Evolutionary conservation across 2,329 filamentous ascomycete genomes (phyloP), one percentile per base, ranked within the genome.

Genomic region (Diaporthe velutina): DNA sequence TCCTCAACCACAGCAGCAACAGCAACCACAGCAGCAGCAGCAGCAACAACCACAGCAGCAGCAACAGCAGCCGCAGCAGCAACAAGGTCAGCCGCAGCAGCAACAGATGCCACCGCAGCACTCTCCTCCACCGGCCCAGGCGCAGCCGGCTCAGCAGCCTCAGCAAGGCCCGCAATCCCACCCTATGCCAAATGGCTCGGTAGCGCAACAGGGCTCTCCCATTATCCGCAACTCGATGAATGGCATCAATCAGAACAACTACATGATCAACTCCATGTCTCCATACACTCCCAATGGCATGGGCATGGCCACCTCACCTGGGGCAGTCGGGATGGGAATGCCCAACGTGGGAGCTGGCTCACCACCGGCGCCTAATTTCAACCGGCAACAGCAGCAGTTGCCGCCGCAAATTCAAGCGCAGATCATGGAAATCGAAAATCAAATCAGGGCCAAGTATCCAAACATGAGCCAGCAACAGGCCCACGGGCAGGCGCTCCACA

Each of bases 241-340:
- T 66, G 83, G 85, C 48, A 80, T 90, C 61, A 87, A 85, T 75
- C 88, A 90, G 78, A 89, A 89, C 78, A 87, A 81, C 71, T 90
- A 88, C 75, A 81, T 90, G 74, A 87, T 86, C 50, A 90, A 87
- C 76, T 85, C 87, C 3, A 87, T 90, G 84, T 85, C 88, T 4
- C 84, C 85, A 8, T 89, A 84, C 70, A 82, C 83, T 0, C 81
- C 84, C 0, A 88, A 86, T 71, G 84, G 83, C 25, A 83, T 82
- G 17, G 84, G 85, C 12, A 82, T 87, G 78, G 84, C 84, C 4
- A 85, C 87, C 28, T 85, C 87, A 45, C 86, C 86, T 45, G 82
- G 85, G 12, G 77, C 80, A 42, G 70, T 67, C 8, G 85, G 86
- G 8, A 81, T 89, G 33, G 87, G 86, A 71, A 86, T 89, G 84